Evolutionary conservation across 768 basidiomycete species (phyloP).

Genomic region (Suillus sp.): DNA sequence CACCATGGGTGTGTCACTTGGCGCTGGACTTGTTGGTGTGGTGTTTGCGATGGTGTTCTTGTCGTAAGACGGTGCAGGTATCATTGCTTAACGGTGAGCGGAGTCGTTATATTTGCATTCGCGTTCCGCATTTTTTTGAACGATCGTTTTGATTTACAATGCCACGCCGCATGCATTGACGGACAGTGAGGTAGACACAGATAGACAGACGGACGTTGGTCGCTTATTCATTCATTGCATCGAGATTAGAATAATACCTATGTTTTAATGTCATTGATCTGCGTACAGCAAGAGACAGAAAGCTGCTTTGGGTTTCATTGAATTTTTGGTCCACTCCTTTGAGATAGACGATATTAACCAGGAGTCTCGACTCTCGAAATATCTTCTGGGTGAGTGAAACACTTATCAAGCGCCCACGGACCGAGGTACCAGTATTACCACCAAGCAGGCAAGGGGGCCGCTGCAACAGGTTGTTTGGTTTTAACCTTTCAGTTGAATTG

Average conservation of each 20-base stretch:
- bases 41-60: conserved; percentile 38
- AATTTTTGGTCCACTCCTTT: neutral
- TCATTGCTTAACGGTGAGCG: neutral
- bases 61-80: conserved; percentile 24
- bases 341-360: no score
- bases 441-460: no score
- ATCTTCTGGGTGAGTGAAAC: no score
- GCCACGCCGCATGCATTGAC: neutral
- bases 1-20: conserved; percentile 29
- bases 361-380: no score
- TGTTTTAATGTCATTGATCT: neutral
- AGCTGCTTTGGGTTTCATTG: neutral
- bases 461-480: no score
- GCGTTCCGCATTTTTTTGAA: neutral
- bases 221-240: conserved; percentile 1
- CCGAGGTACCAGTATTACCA: no score
- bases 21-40: conserved; percentile 35
- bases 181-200: neutral
- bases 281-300: neutral
- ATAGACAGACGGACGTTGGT: neutral
- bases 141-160: neutral
- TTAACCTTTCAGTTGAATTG: no score
- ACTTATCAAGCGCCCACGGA: no score
- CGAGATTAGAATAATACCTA: conserved; percentile 1
- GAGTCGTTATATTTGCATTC: neutral